Percentiles rank a stretch among this genome's conserved stretches.
Evolutionary conservation across 768 basidiomycete genomes (phyloP).

Genomic region (Russula lepida): DNA sequence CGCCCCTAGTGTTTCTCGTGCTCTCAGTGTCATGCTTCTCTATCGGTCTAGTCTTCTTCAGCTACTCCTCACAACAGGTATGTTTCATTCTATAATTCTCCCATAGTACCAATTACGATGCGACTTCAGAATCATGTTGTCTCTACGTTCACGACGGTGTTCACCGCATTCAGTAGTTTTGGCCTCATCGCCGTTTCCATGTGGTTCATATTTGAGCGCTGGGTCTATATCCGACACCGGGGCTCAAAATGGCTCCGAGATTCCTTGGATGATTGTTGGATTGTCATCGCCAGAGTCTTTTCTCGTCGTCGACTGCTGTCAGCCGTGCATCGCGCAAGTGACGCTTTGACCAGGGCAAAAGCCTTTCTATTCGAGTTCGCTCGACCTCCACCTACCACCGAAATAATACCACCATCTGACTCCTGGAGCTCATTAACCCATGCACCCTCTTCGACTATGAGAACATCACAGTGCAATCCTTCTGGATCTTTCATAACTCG

Average conservation of each 20-base stretch:
- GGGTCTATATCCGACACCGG: constrained; percentile 51
- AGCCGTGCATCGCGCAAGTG: not conserved
- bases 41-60: constrained; percentile 68
- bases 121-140: constrained; percentile 44
- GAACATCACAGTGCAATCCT: not conserved
- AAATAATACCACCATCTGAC: constrained; percentile 1
- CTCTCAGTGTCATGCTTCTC: constrained; percentile 80
- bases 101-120: not conserved
- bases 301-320: constrained; percentile 8
- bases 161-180: constrained; percentile 66
- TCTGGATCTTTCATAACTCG: constrained; percentile 4
- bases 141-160: constrained; percentile 64
- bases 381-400: not conserved
- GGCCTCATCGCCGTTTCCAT: constrained; percentile 61
- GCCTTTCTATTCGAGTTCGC: not conserved
- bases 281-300: constrained; percentile 19
- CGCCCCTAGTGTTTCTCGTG: constrained; percentile 75
- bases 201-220: constrained; percentile 68
- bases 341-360: not conserved
- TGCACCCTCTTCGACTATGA: not conserved
- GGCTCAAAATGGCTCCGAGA: constrained; percentile 67
- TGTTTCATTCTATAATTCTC: constrained; percentile 15
- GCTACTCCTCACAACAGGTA: constrained; percentile 67
- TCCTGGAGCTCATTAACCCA: constrained; percentile 14
- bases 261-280: constrained; percentile 37